Evolutionary conservation across 2,329 filamentous ascomycete genomes (phyloP).

Genomic region (Beauveria pseudobassiana): DNA sequence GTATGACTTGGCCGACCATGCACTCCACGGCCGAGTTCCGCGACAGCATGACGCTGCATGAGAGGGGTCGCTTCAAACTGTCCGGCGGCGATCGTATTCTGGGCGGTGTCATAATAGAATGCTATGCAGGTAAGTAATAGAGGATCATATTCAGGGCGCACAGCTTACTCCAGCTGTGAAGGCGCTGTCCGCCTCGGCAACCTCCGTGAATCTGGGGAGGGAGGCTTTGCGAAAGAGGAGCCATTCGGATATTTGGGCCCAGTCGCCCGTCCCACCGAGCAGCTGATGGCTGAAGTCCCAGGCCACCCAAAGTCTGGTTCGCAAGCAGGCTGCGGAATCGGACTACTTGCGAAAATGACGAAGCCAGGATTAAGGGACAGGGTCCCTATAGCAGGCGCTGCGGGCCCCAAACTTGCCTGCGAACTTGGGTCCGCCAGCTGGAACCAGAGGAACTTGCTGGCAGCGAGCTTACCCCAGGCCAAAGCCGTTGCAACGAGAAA

Average conservation of each 20-base stretch:
- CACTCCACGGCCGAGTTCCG: neutral
- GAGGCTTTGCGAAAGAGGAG: neutral
- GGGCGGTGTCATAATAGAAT: conserved; percentile 5
- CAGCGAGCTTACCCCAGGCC: neutral
- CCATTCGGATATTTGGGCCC: neutral
- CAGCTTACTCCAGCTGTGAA: neutral
- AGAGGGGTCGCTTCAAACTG: neutral
- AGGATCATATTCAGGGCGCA: neutral
- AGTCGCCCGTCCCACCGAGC: neutral
- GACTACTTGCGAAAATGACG: neutral
- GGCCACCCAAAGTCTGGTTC: neutral
- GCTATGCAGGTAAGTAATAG: neutral
- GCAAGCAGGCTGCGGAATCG: neutral
- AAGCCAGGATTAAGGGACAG: neutral
- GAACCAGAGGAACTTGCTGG: neutral
- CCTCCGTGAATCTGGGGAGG: neutral
- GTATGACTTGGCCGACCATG: neutral
- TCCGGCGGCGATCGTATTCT: neutral
- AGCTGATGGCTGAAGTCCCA: conserved; percentile 1
- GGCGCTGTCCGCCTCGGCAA: neutral
- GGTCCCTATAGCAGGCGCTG: neutral
- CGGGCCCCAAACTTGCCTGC: neutral
- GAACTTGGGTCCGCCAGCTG: neutral
- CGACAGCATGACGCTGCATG: neutral
- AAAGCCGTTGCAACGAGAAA: neutral